Evolutionary conservation across 495 filamentous ascomycete genomes (phyloP).

Genomic region (Choiromyces venosus): DNA sequence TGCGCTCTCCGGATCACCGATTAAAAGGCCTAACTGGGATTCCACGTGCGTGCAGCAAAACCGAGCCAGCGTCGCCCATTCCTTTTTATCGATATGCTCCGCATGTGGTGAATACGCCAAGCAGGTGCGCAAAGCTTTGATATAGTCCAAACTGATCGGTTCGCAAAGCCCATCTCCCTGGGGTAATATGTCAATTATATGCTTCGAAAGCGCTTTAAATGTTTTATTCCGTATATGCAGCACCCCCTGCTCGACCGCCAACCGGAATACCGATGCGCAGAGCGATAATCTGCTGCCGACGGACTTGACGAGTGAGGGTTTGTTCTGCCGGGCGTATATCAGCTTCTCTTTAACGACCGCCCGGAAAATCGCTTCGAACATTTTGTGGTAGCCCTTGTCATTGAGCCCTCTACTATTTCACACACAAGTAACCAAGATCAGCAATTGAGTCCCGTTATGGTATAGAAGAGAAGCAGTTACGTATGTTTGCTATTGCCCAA

Average conservation of each 20-base stretch:
- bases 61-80: slow-evolving; percentile 52
- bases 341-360: slow-evolving; percentile 62
- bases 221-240: slow-evolving; percentile 67
- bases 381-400: slow-evolving; percentile 71
- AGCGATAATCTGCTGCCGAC: slow-evolving; percentile 57
- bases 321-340: slow-evolving; percentile 53
- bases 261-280: slow-evolving; percentile 66
- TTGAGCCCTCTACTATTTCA: slow-evolving; percentile 46
- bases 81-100: slow-evolving; percentile 63
- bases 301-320: slow-evolving; percentile 46
- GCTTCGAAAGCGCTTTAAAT: slow-evolving; percentile 67
- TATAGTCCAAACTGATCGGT: slow-evolving; percentile 70
- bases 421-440: slow-evolving; percentile 11
- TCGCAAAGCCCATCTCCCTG: slow-evolving; percentile 60
- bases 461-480: slow-evolving; percentile 11
- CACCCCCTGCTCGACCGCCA: slow-evolving; percentile 62
- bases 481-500: slow-evolving; percentile 54
- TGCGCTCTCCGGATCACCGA: slow-evolving; percentile 31
- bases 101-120: slow-evolving; percentile 68
- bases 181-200: slow-evolving; percentile 70
- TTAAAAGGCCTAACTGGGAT: slow-evolving; percentile 40
- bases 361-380: slow-evolving; percentile 76
- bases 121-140: slow-evolving; percentile 64
- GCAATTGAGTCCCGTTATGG: slow-evolving; percentile 6
- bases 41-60: slow-evolving; percentile 40